Base-by-base conservation (phyloP, 805 yeast genomes). In the Saturnispora hagleri region DNA sequence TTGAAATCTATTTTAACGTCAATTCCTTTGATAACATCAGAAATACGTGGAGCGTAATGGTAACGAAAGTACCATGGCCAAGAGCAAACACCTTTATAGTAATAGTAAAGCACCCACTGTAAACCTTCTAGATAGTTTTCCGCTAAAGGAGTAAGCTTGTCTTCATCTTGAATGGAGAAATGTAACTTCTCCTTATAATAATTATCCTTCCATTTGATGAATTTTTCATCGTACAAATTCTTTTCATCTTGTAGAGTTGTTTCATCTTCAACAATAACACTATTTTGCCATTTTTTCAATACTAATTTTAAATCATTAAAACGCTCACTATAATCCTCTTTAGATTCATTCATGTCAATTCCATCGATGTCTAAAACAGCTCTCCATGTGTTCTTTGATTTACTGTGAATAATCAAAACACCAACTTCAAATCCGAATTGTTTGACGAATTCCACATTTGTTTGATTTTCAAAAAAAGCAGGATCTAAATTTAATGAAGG, bases 51-150 rank as follows among this genome's bases (percentile, higher is more conserved):
- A 17, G 98, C 80, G 67, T 91, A 91, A 65, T 93, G 97, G 67
- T 87, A 86, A 58, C 74, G 80, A 66, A 79, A 91, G 64, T 79
- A 91, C 99, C 98, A 91, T 44, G 87, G 84, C 99, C 99, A 91
- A 2, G 98, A 89, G 40, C 88, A 86, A 62, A 88, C 83, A 27
- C 97, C 98, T 59, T 78, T 77, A 64, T 89, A 91, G 69, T 91
- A 91, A 70, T 91, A 91, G 62, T 77, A 82, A 66, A 93, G 72
- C 13, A 93, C 98, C 99, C 99, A 91, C 69, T 91, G 99, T 56
- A 91, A 74, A 57, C 99, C 99, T 68, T 90, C 96, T 42, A 93
- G 74, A 63, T 90, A 93, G 63, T 87, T 89, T 58, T 81, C 80
- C 7, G 95, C 77, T 57, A 89, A 65, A 9, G 79, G 82, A n/a